Conservation (phyloP, 1,284 basidiomycete genomes). For the Ustilago curta region DNA sequence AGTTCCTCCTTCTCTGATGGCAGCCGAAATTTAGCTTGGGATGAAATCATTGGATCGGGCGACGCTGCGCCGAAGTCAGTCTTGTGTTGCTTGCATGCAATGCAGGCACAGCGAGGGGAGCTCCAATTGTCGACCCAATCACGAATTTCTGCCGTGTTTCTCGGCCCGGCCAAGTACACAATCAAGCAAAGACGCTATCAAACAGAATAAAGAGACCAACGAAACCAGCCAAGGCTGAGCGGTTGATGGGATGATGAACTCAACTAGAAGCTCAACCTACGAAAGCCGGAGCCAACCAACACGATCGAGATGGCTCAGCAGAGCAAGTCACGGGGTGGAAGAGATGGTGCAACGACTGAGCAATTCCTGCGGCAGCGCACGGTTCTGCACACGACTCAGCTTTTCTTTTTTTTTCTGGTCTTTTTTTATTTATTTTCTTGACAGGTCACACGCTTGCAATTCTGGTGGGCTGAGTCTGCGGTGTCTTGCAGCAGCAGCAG, state of each 20-base stretch:
- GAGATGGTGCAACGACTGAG: neutral
- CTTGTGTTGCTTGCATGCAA: neutral
- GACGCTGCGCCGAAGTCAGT: constrained; percentile 21
- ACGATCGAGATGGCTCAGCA: neutral
- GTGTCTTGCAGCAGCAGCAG: too few species aligned
- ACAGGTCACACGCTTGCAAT: neutral
- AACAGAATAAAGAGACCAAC: neutral
- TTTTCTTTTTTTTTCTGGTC: neutral
- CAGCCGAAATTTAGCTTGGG: constrained; percentile 7
- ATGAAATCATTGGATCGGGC: constrained; percentile 48
- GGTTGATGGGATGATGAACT: too few species aligned
- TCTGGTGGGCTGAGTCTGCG: too few species aligned
- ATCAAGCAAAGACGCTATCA: neutral
- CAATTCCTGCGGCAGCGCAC: neutral
- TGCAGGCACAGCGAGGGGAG: neutral
- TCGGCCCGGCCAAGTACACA: neutral
- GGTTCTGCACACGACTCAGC: neutral
- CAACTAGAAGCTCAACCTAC: neutral
- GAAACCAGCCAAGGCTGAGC: too few species aligned
- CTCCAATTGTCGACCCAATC: neutral
- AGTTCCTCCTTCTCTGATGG: neutral
- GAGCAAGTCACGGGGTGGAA: neutral
- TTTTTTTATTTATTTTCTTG: constrained; percentile 1
- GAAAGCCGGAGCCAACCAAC: too few species aligned
- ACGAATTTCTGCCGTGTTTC: neutral